phyloP scores from a whole-genome alignment of 116 monocot genomes.

The Posidonia oceanica region DNA sequence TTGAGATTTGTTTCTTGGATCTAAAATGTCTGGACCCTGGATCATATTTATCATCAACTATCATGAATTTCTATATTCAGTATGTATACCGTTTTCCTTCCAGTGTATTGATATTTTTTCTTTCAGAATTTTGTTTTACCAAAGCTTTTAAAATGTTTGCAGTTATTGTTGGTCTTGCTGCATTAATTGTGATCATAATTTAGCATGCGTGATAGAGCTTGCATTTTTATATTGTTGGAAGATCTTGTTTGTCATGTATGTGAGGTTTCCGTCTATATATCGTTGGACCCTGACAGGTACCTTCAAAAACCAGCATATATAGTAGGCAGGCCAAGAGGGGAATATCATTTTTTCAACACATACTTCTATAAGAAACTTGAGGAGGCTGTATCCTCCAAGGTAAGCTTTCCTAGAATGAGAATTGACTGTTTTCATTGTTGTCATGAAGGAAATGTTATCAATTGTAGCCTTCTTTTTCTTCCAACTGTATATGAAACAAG shows the following conservation, averaged over 20 bases:
- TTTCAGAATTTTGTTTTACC: not conserved
- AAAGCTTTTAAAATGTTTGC: not conserved
- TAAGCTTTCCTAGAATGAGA: slow-evolving; percentile 10
- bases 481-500: not conserved
- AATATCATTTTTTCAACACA: slow-evolving; percentile 86
- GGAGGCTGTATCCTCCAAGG: slow-evolving; percentile 55
- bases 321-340: slow-evolving; percentile 22
- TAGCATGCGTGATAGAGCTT: not conserved
- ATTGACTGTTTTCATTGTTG: not conserved
- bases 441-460: not conserved
- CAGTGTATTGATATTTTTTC: not conserved
- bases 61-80: slow-evolving; percentile 94
- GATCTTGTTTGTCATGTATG: not conserved
- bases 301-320: slow-evolving; percentile 41
- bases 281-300: slow-evolving; percentile 35
- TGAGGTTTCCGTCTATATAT: not conserved
- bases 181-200: not conserved
- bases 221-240: not conserved
- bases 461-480: not conserved
- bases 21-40: slow-evolving; percentile 71
- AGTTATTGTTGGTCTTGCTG: not conserved
- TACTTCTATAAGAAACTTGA: slow-evolving; percentile 89
- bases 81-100: slow-evolving; percentile 23
- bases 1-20: slow-evolving; percentile 66
- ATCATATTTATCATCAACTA: slow-evolving; percentile 64